phyloP scores from a whole-genome alignment of 2,329 filamentous ascomycete genomes.

The Taxawa tesnikishii region DNA sequence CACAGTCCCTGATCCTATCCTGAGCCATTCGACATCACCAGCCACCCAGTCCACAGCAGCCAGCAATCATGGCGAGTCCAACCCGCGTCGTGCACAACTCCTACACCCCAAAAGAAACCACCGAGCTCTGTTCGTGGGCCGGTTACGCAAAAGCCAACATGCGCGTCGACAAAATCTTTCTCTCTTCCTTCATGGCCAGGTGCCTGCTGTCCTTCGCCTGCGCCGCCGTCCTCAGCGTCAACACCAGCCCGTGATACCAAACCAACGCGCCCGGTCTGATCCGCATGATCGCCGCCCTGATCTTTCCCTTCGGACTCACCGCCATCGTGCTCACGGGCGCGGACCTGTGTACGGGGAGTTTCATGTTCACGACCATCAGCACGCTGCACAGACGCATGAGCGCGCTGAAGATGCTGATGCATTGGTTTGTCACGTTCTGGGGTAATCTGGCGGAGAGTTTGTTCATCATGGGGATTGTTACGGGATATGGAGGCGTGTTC shows the following conservation, averaged over 20 bases:
- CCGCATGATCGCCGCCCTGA: slow-evolving; percentile 16
- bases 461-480: slow-evolving; percentile 18
- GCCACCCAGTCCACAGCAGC: too few species aligned
- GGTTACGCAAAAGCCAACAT: slow-evolving; percentile 20
- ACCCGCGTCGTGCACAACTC: background rate
- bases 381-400: slow-evolving; percentile 27
- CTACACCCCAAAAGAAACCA: background rate
- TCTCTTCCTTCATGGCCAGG: slow-evolving; percentile 39
- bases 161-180: slow-evolving; percentile 40
- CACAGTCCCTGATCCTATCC: too few species aligned
- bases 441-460: slow-evolving; percentile 20
- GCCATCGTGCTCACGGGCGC: slow-evolving; percentile 20
- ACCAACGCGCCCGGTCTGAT: slow-evolving; percentile 21
- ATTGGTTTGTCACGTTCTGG: slow-evolving; percentile 19
- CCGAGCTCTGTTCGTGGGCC: background rate
- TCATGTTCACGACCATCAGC: slow-evolving; percentile 31
- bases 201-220: slow-evolving; percentile 40
- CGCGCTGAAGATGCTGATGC: slow-evolving; percentile 12
- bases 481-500: slow-evolving; percentile 18
- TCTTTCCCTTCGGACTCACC: slow-evolving; percentile 23
- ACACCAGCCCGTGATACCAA: slow-evolving; percentile 19
- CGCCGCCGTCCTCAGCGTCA: slow-evolving; percentile 12
- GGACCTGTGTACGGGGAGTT: slow-evolving; percentile 20
- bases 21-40: too few species aligned
- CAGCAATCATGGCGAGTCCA: too few species aligned